Conservation (phyloP, 257 asterid species). For the Verbena officinalis region DNA sequence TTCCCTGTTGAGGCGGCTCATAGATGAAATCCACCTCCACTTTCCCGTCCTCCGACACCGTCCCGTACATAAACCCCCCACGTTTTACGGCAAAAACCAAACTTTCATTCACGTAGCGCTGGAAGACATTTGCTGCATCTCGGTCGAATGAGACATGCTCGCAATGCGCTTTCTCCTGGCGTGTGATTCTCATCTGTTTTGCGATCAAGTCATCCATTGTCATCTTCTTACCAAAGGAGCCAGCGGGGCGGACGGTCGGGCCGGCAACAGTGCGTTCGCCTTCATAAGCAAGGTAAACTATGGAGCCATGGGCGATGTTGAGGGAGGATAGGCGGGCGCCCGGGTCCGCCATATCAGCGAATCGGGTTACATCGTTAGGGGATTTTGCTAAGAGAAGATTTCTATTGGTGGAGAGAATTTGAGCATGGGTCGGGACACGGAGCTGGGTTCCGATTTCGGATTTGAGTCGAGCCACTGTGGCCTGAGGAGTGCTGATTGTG, state of each 20-base stretch:
- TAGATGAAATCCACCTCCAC: conserved; percentile 70
- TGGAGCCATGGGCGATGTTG: conserved; percentile 54
- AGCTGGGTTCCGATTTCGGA: conserved; percentile 53
- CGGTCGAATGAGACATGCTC: conserved; percentile 73
- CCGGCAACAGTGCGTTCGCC: conserved; percentile 61
- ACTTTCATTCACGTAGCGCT: conserved; percentile 60
- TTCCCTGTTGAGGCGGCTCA: conserved; percentile 76
- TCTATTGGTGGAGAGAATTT: conserved; percentile 60
- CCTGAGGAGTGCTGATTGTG: conserved; percentile 42
- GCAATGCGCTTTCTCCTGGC: conserved; percentile 67
- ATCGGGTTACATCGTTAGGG: conserved; percentile 43
- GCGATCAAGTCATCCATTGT: conserved; percentile 75
- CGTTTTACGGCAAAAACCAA: conserved; percentile 68
- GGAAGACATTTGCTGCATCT: conserved; percentile 62
- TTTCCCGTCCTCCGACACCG: conserved; percentile 53
- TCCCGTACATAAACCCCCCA: conserved; percentile 71
- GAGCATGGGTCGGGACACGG: conserved; percentile 55
- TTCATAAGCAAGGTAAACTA: conserved; percentile 56
- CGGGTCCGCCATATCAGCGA: conserved; percentile 54
- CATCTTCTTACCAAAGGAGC: conserved; percentile 75
- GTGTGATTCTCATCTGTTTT: conserved; percentile 61
- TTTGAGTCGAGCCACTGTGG: conserved; percentile 51
- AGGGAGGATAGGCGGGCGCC: conserved; percentile 40
- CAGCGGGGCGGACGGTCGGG: conserved; percentile 49
- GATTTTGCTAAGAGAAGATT: conserved; percentile 60